Conservation (phyloP, 2,329 filamentous ascomycete genomes). For the Cercospora sesami region DNA sequence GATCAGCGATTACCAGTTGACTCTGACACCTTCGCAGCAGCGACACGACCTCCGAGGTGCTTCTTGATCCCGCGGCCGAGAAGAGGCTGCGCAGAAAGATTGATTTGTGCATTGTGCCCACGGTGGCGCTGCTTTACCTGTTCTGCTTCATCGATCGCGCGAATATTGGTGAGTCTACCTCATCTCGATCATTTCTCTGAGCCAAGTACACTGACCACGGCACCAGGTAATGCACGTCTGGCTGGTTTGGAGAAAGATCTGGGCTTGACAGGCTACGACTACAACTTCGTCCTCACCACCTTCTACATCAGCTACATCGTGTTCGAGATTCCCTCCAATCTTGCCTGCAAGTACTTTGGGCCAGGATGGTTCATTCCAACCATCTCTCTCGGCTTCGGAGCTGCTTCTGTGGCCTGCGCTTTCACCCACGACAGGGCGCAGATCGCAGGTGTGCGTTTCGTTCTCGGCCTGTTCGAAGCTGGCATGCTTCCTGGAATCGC, state of each 20-base stretch:
- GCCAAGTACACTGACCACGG: background rate
- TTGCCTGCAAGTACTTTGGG: conserved; percentile 69
- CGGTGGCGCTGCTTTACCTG: conserved; percentile 65
- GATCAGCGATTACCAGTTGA: background rate
- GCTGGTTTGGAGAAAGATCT: conserved; percentile 61
- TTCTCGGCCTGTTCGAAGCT: conserved; percentile 62
- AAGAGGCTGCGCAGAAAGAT: conserved; percentile 62
- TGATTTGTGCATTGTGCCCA: conserved; percentile 65
- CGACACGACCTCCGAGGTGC: conserved; percentile 52
- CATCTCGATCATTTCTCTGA: background rate
- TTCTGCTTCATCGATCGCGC: conserved; percentile 76
- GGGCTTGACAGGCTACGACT: conserved; percentile 57
- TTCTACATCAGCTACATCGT: conserved; percentile 75
- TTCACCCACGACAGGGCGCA: conserved; percentile 60
- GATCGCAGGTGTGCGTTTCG: conserved; percentile 63
- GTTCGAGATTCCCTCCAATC: conserved; percentile 69
- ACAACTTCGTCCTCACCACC: conserved; percentile 66
- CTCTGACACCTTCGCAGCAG: conserved; percentile 31
- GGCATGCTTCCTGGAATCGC: conserved; percentile 73
- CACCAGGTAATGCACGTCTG: conserved; percentile 66
- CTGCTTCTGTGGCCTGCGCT: conserved; percentile 62
- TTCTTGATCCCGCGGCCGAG: conserved; percentile 61
- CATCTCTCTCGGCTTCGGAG: conserved; percentile 63
- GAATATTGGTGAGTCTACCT: conserved; percentile 60
- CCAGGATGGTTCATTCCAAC: conserved; percentile 70